Percentiles rank a stretch among this genome's conserved stretches.
phyloP scores from a whole-genome alignment of 371 early-diverging fungal species.

The Mortierella sp. region DNA sequence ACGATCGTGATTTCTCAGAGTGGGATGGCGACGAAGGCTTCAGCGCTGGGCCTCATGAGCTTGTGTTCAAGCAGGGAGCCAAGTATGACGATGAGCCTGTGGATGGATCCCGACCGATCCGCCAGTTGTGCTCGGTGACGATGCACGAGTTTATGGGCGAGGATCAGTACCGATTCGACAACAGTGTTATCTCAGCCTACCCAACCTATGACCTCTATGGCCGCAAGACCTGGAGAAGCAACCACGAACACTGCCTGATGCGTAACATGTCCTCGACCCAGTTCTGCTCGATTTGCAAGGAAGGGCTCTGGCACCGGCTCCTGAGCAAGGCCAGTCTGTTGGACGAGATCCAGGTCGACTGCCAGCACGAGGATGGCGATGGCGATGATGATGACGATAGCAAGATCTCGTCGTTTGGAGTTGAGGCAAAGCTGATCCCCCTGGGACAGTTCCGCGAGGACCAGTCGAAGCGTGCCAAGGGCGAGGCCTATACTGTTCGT shows the following conservation, averaged over 20 bases:
- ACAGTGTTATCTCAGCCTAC: slow-evolving; percentile 61
- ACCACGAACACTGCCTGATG: slow-evolving; percentile 72
- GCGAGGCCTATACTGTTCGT: slow-evolving; percentile 35
- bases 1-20: slow-evolving; percentile 66
- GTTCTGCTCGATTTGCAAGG: slow-evolving; percentile 70
- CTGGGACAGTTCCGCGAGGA: slow-evolving; percentile 63
- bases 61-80: slow-evolving; percentile 46
- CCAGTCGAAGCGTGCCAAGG: slow-evolving; percentile 39
- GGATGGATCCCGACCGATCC: slow-evolving; percentile 56
- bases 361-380: slow-evolving; percentile 21
- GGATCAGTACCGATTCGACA: slow-evolving; percentile 57
- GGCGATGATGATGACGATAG: neutral
- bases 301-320: slow-evolving; percentile 70
- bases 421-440: slow-evolving; percentile 53
- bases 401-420: slow-evolving; percentile 19
- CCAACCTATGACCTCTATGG: slow-evolving; percentile 60
- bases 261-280: slow-evolving; percentile 65
- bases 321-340: slow-evolving; percentile 62
- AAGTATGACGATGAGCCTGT: slow-evolving; percentile 53
- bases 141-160: slow-evolving; percentile 68
- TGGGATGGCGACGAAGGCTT: slow-evolving; percentile 58
- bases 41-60: slow-evolving; percentile 56
- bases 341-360: slow-evolving; percentile 59
- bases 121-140: slow-evolving; percentile 67
- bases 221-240: slow-evolving; percentile 63